These are phyloP conservation scores for Glycyrrhiza uralensis DNA, from an alignment of 306 rosid species.

Conservation along the genomic window DNA sequence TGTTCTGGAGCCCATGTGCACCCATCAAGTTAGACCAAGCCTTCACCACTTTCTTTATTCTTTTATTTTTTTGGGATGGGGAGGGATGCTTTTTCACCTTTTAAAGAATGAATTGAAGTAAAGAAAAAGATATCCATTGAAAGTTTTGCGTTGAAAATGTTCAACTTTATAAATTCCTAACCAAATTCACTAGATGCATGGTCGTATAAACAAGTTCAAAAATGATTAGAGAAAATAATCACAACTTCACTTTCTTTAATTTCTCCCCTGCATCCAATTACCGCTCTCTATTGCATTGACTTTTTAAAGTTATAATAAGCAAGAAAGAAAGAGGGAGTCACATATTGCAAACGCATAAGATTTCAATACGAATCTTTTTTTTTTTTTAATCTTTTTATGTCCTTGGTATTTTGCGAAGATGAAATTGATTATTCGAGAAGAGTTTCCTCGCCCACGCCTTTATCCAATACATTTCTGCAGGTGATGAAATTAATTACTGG, in stretches of 20 bases:
- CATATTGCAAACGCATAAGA: no score
- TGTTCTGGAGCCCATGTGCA: conserved; percentile 31
- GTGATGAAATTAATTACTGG: conserved; percentile 14
- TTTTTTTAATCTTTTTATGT: no score
- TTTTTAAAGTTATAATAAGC: neutral
- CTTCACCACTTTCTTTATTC: neutral
- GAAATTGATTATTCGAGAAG: neutral
- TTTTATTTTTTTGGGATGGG: neutral
- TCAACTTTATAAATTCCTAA: neutral
- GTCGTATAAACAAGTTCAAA: neutral
- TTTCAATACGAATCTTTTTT: neutral
- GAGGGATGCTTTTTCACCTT: neutral
- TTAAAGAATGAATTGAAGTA: neutral
- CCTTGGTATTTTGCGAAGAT: no score
- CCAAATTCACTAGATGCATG: neutral
- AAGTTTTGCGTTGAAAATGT: neutral
- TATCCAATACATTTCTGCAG: neutral
- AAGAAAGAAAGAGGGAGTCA: neutral
- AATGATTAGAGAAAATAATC: neutral
- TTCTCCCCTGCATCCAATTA: neutral
- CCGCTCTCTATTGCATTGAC: neutral
- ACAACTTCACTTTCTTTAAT: neutral
- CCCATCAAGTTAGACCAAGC: conserved; percentile 7
- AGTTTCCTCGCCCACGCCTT: neutral
- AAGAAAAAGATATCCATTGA: neutral